These are phyloP conservation scores for Pholiota microspora DNA, from an alignment of 768 basidiomycete species.

Conservation along the genomic window DNA sequence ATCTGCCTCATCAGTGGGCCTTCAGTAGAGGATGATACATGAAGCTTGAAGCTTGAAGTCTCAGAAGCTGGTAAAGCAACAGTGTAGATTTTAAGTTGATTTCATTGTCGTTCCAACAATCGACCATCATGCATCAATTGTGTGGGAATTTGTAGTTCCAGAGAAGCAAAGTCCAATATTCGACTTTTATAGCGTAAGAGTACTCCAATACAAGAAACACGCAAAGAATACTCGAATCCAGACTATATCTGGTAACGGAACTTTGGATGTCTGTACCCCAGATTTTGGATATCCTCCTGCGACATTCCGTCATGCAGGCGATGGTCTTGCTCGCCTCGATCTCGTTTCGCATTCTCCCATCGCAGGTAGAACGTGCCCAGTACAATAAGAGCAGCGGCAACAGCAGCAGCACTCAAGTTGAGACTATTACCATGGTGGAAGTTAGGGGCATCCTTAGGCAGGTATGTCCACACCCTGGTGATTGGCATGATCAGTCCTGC, in stretches of 20 bases:
- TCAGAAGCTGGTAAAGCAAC: too few relatives aligned
- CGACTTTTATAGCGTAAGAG: too few relatives aligned
- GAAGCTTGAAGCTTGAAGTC: too few relatives aligned
- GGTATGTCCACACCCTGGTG: conserved; percentile 42
- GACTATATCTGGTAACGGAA: conserved; percentile 37
- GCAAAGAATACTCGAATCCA: too few relatives aligned
- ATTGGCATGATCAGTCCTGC: background rate
- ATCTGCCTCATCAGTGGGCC: background rate
- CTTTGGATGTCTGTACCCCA: conserved; percentile 40
- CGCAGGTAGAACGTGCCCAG: conserved; percentile 31
- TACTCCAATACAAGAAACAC: too few relatives aligned
- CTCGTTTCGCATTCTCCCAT: conserved; percentile 38
- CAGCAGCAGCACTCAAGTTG: conserved; percentile 35
- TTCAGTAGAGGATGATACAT: too few relatives aligned
- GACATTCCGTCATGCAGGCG: conserved; percentile 33
- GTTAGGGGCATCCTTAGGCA: conserved; percentile 40
- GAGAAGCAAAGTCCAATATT: too few relatives aligned
- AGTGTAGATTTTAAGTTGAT: too few relatives aligned
- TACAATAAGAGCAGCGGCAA: conserved; percentile 26
- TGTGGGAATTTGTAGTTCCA: too few relatives aligned
- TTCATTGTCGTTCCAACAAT: too few relatives aligned
- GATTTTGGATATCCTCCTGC: conserved; percentile 29
- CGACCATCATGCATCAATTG: too few relatives aligned
- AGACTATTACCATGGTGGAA: conserved; percentile 42
- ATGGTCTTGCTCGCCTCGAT: conserved; percentile 36